A percentile compares a stretch with the other conserved stretches of the same genome.
phyloP scores from a whole-genome alignment of 306 rosid species.

The Lotus japonicus region DNA sequence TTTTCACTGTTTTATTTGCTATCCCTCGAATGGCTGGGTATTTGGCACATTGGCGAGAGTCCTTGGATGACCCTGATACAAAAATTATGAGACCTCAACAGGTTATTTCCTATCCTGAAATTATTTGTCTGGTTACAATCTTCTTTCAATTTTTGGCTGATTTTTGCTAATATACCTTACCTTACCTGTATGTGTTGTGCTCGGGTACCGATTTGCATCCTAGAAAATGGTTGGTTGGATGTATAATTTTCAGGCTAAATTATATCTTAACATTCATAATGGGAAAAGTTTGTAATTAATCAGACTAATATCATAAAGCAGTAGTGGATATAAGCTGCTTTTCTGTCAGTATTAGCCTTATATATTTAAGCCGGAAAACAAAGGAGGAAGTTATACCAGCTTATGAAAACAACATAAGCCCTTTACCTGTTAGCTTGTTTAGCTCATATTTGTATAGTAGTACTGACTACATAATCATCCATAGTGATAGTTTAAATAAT shows the following conservation, averaged over 20 bases:
- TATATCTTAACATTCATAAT: background rate
- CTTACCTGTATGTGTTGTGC: background rate
- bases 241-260: background rate
- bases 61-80: slow-evolving; percentile 87
- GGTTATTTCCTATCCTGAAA: slow-evolving; percentile 38
- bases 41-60: slow-evolving; percentile 93
- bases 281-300: background rate
- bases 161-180: background rate
- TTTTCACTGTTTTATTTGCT: slow-evolving; percentile 78
- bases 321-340: no score
- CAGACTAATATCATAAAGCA: background rate
- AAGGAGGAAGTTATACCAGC: background rate
- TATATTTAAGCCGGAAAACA: background rate
- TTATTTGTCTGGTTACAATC: background rate
- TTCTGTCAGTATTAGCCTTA: no score
- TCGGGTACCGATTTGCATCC: background rate
- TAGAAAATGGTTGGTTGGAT: background rate
- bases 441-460: background rate
- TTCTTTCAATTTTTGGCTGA: slow-evolving; percentile 8
- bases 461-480: background rate
- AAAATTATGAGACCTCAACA: slow-evolving; percentile 91
- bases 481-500: background rate
- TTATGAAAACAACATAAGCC: background rate
- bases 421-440: background rate
- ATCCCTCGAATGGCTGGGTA: slow-evolving; percentile 97